Evolutionary conservation across 164 flowering plant genomes (phyloP).

Genomic region (Houttuynia cordata): DNA sequence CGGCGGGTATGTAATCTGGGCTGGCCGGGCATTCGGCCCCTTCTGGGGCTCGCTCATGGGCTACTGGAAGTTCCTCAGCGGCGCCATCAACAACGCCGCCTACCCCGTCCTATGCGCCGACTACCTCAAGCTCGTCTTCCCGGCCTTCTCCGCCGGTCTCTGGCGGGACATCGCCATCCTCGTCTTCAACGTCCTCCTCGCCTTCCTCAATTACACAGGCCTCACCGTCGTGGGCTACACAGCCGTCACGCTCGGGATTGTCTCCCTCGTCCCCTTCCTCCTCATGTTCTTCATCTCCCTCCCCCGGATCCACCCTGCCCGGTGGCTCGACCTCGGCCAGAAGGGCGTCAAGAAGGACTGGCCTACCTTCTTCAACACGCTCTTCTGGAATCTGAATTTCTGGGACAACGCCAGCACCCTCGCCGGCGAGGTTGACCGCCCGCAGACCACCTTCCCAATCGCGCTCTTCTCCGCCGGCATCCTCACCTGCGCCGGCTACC

Average conservation of each 20-base stretch:
- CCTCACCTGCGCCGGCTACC: slow-evolving; percentile 32
- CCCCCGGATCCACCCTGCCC: slow-evolving; percentile 38
- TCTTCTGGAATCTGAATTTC: slow-evolving; percentile 86
- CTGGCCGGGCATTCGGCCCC: slow-evolving; percentile 62
- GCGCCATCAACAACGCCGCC: slow-evolving; percentile 69
- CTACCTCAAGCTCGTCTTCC: slow-evolving; percentile 46
- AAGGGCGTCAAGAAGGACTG: slow-evolving; percentile 50
- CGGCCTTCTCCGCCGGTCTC: slow-evolving; percentile 32
- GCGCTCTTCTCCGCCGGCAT: slow-evolving; percentile 44
- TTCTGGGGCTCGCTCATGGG: slow-evolving; percentile 83
- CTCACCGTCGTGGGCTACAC: slow-evolving; percentile 59
- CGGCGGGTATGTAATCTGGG: slow-evolving; percentile 88
- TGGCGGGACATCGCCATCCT: slow-evolving; percentile 34
- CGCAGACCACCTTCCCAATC: slow-evolving; percentile 40
- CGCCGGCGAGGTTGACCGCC: slow-evolving; percentile 59
- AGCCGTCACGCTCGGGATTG: slow-evolving; percentile 39
- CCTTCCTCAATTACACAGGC: slow-evolving; percentile 65
- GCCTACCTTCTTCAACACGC: slow-evolving; percentile 64
- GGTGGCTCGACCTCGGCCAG: slow-evolving; percentile 51
- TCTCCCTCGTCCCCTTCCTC: slow-evolving; percentile 60
- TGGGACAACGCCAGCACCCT: slow-evolving; percentile 87
- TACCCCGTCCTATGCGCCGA: slow-evolving; percentile 65
- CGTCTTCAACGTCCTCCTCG: slow-evolving; percentile 31
- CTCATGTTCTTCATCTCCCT: slow-evolving; percentile 51
- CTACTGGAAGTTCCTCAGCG: slow-evolving; percentile 59